Percentiles rank a stretch among this genome's conserved stretches.
These are phyloP conservation scores for Penicillium sp. DNA, from an alignment of 2,329 filamentous ascomycete species.

Conservation along the genomic window DNA sequence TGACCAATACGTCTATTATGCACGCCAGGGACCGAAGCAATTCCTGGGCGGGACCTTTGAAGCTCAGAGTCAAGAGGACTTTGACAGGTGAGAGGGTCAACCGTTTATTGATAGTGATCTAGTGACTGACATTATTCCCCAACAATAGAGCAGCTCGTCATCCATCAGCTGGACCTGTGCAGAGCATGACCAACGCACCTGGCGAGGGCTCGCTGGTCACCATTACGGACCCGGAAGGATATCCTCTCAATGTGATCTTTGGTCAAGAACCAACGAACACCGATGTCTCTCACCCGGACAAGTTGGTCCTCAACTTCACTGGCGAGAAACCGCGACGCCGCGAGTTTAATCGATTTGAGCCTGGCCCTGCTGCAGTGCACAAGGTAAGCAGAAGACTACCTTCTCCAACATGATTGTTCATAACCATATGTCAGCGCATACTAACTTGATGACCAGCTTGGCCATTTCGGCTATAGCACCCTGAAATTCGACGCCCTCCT, in stretches of 20 bases:
- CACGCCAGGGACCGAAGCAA: conserved; percentile 16
- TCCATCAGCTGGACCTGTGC: conserved; percentile 31
- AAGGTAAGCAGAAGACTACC: conserved; percentile 22
- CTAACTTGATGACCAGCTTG: conserved; percentile 19
- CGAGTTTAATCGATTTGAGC: conserved; percentile 31
- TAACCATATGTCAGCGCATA: no score
- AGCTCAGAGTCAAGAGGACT: conserved; percentile 7
- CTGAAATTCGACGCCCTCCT: conserved; percentile 28
- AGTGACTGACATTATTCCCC: not conserved
- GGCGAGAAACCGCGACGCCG: conserved; percentile 29
- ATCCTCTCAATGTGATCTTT: conserved; percentile 43
- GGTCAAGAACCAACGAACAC: conserved; percentile 32
- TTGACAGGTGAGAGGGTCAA: conserved; percentile 10
- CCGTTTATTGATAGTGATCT: not conserved
- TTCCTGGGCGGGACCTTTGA: conserved; percentile 15
- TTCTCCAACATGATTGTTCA: no score
- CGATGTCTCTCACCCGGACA: conserved; percentile 18
- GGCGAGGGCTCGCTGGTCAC: conserved; percentile 42
- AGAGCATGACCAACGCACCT: conserved; percentile 38
- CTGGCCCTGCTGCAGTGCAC: conserved; percentile 34
- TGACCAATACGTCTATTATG: conserved; percentile 26
- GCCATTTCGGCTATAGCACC: conserved; percentile 32
- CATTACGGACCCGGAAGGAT: conserved; percentile 42
- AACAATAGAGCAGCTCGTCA: conserved; percentile 21
- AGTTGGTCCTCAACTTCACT: conserved; percentile 29